A percentile compares a stretch with the other conserved stretches of the same genome.
Evolutionary conservation across 2,329 filamentous ascomycete species (phyloP).

Genomic region (Ophiocordyceps australis): DNA sequence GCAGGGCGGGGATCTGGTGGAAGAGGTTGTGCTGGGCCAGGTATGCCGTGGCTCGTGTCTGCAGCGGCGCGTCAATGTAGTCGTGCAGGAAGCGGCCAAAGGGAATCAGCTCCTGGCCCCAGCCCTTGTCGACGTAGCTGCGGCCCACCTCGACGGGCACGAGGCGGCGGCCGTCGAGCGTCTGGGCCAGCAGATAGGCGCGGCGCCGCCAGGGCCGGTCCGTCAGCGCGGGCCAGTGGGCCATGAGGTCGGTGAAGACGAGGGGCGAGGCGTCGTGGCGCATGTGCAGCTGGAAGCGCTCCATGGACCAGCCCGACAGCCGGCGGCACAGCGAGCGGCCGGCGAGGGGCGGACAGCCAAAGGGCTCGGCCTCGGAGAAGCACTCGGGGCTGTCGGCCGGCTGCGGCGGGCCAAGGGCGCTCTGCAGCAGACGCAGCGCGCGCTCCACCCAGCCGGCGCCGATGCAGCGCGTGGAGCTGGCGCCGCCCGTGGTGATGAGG

Average conservation of each 20-base stretch:
- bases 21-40: conserved; percentile 87
- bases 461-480: conserved; percentile 31
- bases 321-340: conserved; percentile 9
- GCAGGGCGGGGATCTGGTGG: conserved; percentile 58
- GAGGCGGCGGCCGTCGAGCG: conserved; percentile 58
- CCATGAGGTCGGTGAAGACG: conserved; percentile 46
- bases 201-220: conserved; percentile 53
- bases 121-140: conserved; percentile 72
- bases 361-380: conserved; percentile 12
- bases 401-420: conserved; percentile 8
- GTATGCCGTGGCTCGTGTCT: conserved; percentile 42
- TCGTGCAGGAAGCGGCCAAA: conserved; percentile 52
- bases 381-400: conserved; percentile 3
- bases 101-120: conserved; percentile 65
- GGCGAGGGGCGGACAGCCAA: conserved; percentile 9
- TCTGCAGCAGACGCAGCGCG: conserved; percentile 25
- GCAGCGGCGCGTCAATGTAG: conserved; percentile 27
- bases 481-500: conserved; percentile 55
- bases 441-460: conserved; percentile 31
- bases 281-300: conserved; percentile 44
- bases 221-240: conserved; percentile 59
- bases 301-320: conserved; percentile 27
- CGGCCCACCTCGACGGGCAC: conserved; percentile 76
- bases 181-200: conserved; percentile 54
- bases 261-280: conserved; percentile 33